Percentiles rank a stretch among this genome's conserved stretches.
These are phyloP conservation scores for Saccharomyces uvarum DNA, from an alignment of 1,139 yeast species.

Conservation along the genomic window DNA sequence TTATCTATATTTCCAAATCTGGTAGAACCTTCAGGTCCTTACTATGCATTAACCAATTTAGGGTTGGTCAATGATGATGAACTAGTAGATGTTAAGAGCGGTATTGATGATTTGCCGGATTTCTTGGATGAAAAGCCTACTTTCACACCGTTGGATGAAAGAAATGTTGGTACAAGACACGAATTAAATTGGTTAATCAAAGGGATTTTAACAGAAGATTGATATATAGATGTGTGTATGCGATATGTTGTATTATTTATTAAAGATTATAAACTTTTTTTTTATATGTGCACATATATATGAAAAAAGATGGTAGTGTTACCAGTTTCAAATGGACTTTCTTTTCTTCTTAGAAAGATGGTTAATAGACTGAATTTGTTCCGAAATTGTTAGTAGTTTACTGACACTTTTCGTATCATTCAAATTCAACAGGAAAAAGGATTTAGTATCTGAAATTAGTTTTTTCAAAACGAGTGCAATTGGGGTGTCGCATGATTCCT, in stretches of 20 bases:
- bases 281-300: not conserved
- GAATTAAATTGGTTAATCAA: conserved; percentile 67
- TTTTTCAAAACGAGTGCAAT: conserved; percentile 24
- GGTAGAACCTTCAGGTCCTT: conserved; percentile 60
- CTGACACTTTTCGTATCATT: conserved; percentile 7
- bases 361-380: conserved; percentile 2
- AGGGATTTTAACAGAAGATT: conserved; percentile 38
- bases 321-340: not conserved
- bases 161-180: conserved; percentile 54
- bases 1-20: conserved; percentile 58
- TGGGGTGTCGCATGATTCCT: conserved; percentile 14
- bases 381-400: conserved; percentile 11
- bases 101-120: conserved; percentile 34
- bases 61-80: conserved; percentile 53
- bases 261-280: not conserved
- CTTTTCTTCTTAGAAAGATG: not conserved
- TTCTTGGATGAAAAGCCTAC: conserved; percentile 28
- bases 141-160: conserved; percentile 28
- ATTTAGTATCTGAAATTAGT: conserved; percentile 22
- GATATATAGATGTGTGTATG: conserved; percentile 1
- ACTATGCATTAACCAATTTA: conserved; percentile 43
- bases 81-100: conserved; percentile 36
- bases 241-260: conserved; percentile 1
- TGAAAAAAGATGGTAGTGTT: not conserved
- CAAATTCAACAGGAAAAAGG: conserved; percentile 18